These are phyloP conservation scores for Populus hybrid DNA, from an alignment of 441 rosid genomes.

Conservation along the genomic window DNA sequence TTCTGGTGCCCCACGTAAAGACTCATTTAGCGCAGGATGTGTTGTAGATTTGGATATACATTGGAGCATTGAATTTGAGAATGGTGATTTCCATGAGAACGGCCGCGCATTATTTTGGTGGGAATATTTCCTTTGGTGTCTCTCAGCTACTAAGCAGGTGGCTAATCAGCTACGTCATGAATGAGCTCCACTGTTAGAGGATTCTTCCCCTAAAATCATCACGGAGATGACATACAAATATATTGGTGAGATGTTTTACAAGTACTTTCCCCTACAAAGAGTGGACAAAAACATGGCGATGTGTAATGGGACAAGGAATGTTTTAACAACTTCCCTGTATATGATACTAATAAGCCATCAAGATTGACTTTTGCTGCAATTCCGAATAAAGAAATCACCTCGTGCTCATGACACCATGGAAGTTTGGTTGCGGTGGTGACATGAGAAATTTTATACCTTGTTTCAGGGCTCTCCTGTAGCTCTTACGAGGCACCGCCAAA, in stretches of 20 bases:
- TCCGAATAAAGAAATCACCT: not conserved
- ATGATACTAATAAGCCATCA: slow-evolving; percentile 1
- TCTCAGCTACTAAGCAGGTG: not conserved
- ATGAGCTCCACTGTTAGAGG: not conserved
- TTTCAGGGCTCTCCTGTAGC: no score
- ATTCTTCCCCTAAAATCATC: not conserved
- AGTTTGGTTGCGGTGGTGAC: not conserved
- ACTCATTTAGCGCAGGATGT: not conserved
- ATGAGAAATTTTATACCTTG: no score
- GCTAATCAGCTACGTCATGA: not conserved
- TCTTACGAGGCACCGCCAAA: no score
- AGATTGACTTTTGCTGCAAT: not conserved
- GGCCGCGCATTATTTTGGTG: not conserved
- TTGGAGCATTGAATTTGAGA: not conserved
- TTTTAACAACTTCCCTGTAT: not conserved
- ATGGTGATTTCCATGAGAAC: not conserved
- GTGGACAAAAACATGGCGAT: not conserved
- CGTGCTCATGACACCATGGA: not conserved
- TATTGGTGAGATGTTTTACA: not conserved
- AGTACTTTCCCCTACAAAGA: slow-evolving; percentile 5
- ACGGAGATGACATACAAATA: not conserved
- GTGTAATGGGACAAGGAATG: not conserved
- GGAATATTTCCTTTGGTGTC: not conserved
- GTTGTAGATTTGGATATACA: not conserved
- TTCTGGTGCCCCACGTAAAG: not conserved